phyloP scores from a whole-genome alignment of 2,329 filamentous ascomycete genomes.

The Xylariaceae sp. region DNA sequence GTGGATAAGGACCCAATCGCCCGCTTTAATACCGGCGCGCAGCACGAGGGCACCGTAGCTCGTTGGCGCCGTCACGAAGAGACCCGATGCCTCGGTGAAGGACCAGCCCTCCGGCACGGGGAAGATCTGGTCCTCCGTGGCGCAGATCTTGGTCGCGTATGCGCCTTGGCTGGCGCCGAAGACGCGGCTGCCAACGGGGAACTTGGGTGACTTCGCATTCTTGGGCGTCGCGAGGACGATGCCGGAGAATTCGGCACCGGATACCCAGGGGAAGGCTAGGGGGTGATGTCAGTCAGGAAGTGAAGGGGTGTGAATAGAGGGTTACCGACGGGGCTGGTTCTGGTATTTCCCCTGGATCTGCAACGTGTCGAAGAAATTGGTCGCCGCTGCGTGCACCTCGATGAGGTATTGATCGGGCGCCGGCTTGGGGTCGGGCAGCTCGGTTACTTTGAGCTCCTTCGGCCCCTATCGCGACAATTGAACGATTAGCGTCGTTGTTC shows the following conservation, averaged over 20 bases:
- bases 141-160: constrained; percentile 72
- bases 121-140: constrained; percentile 60
- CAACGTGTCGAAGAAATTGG: constrained; percentile 96
- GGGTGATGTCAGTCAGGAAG: not conserved
- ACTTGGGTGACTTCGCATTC: constrained; percentile 46
- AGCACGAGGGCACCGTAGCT: constrained; percentile 78
- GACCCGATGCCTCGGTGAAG: constrained; percentile 75
- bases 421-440: constrained; percentile 69
- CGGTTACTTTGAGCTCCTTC: constrained; percentile 68
- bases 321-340: constrained; percentile 59
- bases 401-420: constrained; percentile 75
- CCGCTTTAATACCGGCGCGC: constrained; percentile 68
- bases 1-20: constrained; percentile 85
- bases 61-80: constrained; percentile 90
- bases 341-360: constrained; percentile 97
- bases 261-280: constrained; percentile 73
- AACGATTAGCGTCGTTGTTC: not conserved
- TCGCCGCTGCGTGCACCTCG: constrained; percentile 76
- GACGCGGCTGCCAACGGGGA: constrained; percentile 72
- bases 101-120: constrained; percentile 77
- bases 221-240: constrained; percentile 63
- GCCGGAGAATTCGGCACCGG: constrained; percentile 83
- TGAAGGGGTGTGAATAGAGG: not conserved
- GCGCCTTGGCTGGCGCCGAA: constrained; percentile 85
- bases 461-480: constrained; percentile 54